Conservation (phyloP, 2,329 filamentous ascomycete genomes). For the Paecilomyces sp. region DNA sequence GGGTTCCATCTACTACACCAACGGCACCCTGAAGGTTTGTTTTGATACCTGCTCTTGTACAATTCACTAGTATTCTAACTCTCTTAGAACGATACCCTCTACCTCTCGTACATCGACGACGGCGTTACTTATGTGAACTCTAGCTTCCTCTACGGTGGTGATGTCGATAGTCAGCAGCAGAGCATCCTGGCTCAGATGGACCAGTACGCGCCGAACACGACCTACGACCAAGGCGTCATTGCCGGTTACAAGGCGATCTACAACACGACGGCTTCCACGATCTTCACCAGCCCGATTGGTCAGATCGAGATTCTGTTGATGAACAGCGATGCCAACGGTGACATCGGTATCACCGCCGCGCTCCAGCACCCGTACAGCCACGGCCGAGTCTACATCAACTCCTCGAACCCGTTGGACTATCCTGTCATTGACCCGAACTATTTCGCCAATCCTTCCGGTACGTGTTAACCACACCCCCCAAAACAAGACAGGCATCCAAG, state of each 20-base stretch:
- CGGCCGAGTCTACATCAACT: slow-evolving; percentile 23
- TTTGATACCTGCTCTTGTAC: neutral
- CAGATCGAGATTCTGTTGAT: slow-evolving; percentile 21
- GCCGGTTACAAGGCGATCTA: slow-evolving; percentile 21
- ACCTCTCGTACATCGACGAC: slow-evolving; percentile 19
- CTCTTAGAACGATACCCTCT: slow-evolving; percentile 14
- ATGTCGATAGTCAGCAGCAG: slow-evolving; percentile 6
- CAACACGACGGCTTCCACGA: slow-evolving; percentile 16
- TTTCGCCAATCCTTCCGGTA: slow-evolving; percentile 17
- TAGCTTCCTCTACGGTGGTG: slow-evolving; percentile 12
- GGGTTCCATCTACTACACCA: slow-evolving; percentile 20
- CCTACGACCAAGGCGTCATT: slow-evolving; percentile 16
- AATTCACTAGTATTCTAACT: slow-evolving; percentile 3
- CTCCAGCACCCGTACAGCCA: slow-evolving; percentile 23
- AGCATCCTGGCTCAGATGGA: slow-evolving; percentile 11
- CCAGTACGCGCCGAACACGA: slow-evolving; percentile 15
- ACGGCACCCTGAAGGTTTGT: slow-evolving; percentile 18
- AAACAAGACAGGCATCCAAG: too few relatives aligned
- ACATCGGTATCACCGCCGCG: slow-evolving; percentile 20
- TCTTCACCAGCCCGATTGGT: slow-evolving; percentile 16
- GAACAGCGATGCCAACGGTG: slow-evolving; percentile 20
- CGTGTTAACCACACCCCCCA: neutral
- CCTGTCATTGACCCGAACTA: slow-evolving; percentile 24
- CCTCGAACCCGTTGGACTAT: slow-evolving; percentile 19
- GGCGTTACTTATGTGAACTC: slow-evolving; percentile 21